Evolutionary conservation across 495 filamentous ascomycete species (phyloP).

Genomic region (Aspergillus sclerotiicarbonarius): DNA sequence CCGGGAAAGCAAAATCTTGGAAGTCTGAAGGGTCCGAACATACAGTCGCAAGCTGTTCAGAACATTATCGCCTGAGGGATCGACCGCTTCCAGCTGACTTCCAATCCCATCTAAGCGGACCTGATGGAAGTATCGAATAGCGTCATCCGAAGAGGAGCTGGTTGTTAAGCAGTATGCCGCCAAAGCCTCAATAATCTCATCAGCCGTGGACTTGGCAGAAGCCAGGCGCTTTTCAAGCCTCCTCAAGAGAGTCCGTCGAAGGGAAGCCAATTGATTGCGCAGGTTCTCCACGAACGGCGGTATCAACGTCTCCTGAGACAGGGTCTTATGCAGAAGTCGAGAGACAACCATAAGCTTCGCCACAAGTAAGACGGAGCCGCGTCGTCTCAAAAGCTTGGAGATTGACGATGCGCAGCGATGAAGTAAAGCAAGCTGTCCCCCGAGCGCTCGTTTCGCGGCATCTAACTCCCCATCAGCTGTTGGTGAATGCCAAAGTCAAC

Average conservation of each 20-base stretch:
- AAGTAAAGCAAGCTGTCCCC: conserved; percentile 61
- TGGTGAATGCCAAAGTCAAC: conserved; percentile 14
- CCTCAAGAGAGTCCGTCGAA: conserved; percentile 60
- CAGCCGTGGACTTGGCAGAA: conserved; percentile 44
- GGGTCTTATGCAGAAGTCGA: conserved; percentile 64
- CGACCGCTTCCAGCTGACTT: conserved; percentile 48
- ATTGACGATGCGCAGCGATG: conserved; percentile 56
- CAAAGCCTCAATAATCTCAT: conserved; percentile 65
- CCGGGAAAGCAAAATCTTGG: conserved; percentile 69
- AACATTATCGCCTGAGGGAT: conserved; percentile 45
- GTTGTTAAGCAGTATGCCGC: conserved; percentile 81
- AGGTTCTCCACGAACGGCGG: conserved; percentile 60
- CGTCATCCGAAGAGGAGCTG: conserved; percentile 77
- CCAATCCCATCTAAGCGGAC: conserved; percentile 66
- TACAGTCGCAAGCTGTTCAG: conserved; percentile 67
- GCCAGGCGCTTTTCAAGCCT: conserved; percentile 68
- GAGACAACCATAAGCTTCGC: conserved; percentile 81
- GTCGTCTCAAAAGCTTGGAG: conserved; percentile 55
- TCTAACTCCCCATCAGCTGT: conserved; percentile 43
- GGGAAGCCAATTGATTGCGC: conserved; percentile 57
- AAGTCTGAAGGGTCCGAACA: conserved; percentile 71
- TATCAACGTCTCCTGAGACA: conserved; percentile 50
- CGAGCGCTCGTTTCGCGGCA: conserved; percentile 52
- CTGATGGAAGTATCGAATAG: conserved; percentile 76
- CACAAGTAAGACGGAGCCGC: conserved; percentile 61